A percentile compares a stretch with the other conserved stretches of the same genome.
phyloP scores from a whole-genome alignment of 108 stramenopile genomes.

The Skeletonema grethae region DNA sequence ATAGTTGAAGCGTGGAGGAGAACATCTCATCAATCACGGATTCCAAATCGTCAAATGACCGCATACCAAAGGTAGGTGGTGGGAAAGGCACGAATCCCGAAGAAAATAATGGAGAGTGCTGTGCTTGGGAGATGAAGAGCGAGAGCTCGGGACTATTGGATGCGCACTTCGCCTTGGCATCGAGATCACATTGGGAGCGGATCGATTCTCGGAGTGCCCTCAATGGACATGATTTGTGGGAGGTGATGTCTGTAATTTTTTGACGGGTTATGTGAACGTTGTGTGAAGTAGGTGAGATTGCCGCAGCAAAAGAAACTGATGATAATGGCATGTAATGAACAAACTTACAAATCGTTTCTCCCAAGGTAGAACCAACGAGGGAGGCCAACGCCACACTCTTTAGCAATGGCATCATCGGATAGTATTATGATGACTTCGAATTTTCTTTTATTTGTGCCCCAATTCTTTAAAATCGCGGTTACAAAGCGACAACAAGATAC shows the following conservation, averaged over 20 bases:
- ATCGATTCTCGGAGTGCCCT: background rate
- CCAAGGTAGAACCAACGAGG: background rate
- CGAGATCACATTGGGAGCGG: background rate
- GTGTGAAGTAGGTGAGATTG: background rate
- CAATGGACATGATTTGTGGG: background rate
- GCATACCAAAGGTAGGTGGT: background rate
- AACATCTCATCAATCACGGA: constrained; percentile 1
- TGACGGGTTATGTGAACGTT: background rate
- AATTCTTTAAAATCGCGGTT: too few species aligned
- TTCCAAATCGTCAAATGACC: constrained; percentile 2
- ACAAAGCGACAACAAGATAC: too few species aligned
- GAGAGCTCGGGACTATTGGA: background rate
- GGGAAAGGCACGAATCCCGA: background rate
- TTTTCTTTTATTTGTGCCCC: too few species aligned
- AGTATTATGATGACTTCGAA: background rate
- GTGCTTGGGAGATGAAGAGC: background rate
- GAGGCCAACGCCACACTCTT: background rate
- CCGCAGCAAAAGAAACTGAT: too few species aligned
- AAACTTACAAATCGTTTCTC: background rate
- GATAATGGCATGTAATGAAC: background rate
- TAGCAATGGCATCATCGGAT: background rate
- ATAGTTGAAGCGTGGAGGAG: background rate
- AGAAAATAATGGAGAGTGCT: background rate
- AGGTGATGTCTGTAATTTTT: background rate
- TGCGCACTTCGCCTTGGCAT: background rate